Conservation (phyloP, 192 early-diverging fungal genomes). For the Gryganskiella cystojenkinii region DNA sequence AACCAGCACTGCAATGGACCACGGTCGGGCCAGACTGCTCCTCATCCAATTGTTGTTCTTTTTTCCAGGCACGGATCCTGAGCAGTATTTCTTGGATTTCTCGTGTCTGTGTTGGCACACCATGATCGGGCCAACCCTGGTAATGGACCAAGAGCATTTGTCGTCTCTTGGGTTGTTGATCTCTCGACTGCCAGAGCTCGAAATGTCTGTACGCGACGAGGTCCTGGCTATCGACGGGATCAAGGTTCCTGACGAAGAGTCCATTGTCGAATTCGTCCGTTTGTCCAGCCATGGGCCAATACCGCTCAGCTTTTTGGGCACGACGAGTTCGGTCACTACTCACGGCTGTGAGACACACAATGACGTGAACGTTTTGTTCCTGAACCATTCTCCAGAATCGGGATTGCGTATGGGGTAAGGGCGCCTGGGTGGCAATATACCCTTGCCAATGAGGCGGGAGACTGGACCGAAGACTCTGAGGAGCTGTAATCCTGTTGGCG, state of each 20-base stretch:
- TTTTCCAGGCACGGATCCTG: constrained; percentile 31
- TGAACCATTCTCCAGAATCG: constrained; percentile 95
- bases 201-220: constrained; percentile 31
- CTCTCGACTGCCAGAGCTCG: constrained; percentile 24
- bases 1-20: constrained; percentile 90
- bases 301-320: constrained; percentile 79
- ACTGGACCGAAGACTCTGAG: constrained; percentile 47
- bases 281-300: constrained; percentile 79
- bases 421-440: constrained; percentile 94
- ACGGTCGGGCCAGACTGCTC: constrained; percentile 67
- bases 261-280: constrained; percentile 11
- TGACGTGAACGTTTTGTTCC: constrained; percentile 78
- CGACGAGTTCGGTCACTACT: constrained; percentile 67
- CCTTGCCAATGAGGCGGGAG: constrained; percentile 52
- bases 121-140: constrained; percentile 87
- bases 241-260: constrained; percentile 13
- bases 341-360: constrained; percentile 91
- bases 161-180: background rate
- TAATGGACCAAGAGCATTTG: constrained; percentile 80
- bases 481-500: constrained; percentile 76
- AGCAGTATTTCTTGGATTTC: constrained; percentile 62
- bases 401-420: constrained; percentile 73
- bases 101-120: constrained; percentile 66
- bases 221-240: constrained; percentile 1
- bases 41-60: constrained; percentile 13